phyloP scores from a whole-genome alignment of 2,329 filamentous ascomycete genomes.

The Alternaria solani region DNA sequence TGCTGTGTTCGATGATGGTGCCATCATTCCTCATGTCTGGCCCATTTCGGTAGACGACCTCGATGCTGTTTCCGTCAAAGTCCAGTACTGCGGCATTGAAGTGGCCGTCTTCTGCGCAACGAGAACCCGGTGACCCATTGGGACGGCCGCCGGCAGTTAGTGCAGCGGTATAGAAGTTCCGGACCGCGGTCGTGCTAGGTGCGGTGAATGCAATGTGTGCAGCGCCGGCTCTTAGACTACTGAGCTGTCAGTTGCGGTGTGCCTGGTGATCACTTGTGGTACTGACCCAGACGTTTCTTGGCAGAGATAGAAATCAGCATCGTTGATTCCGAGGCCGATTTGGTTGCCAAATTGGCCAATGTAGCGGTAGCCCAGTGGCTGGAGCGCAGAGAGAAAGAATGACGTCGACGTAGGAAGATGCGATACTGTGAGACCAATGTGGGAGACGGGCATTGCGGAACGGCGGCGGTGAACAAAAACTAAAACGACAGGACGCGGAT shows the following conservation, averaged over 20 bases:
- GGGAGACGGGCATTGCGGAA: slow-evolving; percentile 65
- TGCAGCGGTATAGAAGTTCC: slow-evolving; percentile 75
- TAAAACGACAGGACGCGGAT: slow-evolving; percentile 23
- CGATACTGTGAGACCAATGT: slow-evolving; percentile 73
- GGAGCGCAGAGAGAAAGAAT: slow-evolving; percentile 81
- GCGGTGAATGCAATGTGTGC: slow-evolving; percentile 74
- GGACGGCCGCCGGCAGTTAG: slow-evolving; percentile 70
- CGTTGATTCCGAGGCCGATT: slow-evolving; percentile 67
- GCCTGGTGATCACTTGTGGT: slow-evolving; percentile 21
- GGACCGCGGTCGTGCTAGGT: slow-evolving; percentile 69
- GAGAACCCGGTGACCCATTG: slow-evolving; percentile 63
- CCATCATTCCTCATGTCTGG: slow-evolving; percentile 50
- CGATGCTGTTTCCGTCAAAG: slow-evolving; percentile 83
- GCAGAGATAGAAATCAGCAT: slow-evolving; percentile 70
- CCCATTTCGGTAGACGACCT: slow-evolving; percentile 70
- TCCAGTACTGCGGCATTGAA: slow-evolving; percentile 74
- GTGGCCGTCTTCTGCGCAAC: slow-evolving; percentile 63
- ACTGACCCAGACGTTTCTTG: slow-evolving; percentile 67
- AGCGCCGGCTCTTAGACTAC: slow-evolving; percentile 59
- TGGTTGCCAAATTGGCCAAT: slow-evolving; percentile 68
- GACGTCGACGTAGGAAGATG: slow-evolving; percentile 81
- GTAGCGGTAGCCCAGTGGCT: slow-evolving; percentile 79
- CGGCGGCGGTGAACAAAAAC: slow-evolving; percentile 24
- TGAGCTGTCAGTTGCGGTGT: slow-evolving; percentile 31
- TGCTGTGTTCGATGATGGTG: slow-evolving; percentile 53